These are phyloP conservation scores for Phytophthora chlamydospora DNA, from an alignment of 352 stramenopile species.

Conservation along the genomic window DNA sequence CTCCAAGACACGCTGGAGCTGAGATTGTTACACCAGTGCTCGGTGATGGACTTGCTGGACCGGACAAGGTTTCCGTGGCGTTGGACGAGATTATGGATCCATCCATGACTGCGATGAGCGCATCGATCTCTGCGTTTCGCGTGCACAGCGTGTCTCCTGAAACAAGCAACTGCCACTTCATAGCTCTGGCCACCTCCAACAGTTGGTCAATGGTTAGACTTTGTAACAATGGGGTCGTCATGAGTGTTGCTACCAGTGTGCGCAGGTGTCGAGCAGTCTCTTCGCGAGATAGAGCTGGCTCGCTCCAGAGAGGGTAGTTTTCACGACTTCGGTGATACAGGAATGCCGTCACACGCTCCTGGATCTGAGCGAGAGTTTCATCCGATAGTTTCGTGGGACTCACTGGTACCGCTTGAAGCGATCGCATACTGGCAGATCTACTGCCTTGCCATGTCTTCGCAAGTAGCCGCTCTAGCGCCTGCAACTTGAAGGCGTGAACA, in stretches of 20 bases:
- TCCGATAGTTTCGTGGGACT: constrained; percentile 31
- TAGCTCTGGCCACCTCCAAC: constrained; percentile 49
- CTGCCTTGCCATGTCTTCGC: constrained; percentile 28
- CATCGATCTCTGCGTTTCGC: constrained; percentile 39
- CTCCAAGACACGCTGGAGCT: constrained; percentile 39
- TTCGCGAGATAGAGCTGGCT: constrained; percentile 49
- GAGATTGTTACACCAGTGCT: constrained; percentile 9
- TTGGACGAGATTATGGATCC: constrained; percentile 22
- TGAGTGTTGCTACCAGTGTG: constrained; percentile 35
- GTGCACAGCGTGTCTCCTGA: constrained; percentile 31
- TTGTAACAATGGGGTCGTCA: constrained; percentile 38
- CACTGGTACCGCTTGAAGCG: constrained; percentile 11
- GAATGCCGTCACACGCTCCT: constrained; percentile 59
- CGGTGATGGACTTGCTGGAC: neutral
- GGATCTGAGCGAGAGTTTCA: constrained; percentile 43
- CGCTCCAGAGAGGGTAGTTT: constrained; percentile 66
- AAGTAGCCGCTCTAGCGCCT: constrained; percentile 57
- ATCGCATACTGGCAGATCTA: constrained; percentile 13
- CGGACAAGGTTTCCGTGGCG: neutral
- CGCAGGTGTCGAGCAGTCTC: constrained; percentile 58
- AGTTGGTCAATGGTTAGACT: constrained; percentile 58
- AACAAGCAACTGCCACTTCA: constrained; percentile 40
- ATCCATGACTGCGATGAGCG: constrained; percentile 52
- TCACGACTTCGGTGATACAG: constrained; percentile 64
- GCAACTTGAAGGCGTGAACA: constrained; percentile 65